phyloP scores from a whole-genome alignment of 2,329 filamentous ascomycete species.

The Arthroderma sp. region DNA sequence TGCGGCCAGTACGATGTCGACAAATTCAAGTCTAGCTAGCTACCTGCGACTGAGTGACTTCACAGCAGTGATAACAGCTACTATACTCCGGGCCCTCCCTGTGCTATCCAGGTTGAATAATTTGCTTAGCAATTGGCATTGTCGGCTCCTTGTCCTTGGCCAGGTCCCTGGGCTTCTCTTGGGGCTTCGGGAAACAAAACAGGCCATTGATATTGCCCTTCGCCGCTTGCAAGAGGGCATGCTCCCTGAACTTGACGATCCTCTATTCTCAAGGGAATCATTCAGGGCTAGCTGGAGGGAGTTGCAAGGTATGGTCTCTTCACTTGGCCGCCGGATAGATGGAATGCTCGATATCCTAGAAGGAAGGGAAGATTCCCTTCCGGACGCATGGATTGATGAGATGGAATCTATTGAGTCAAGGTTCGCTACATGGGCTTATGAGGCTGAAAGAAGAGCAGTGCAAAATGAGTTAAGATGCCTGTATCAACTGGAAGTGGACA shows the following conservation, averaged over 20 bases:
- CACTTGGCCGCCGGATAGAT: constrained; percentile 63
- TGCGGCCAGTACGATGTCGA: constrained; percentile 33
- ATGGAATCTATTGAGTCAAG: constrained; percentile 68
- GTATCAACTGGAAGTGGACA: neutral
- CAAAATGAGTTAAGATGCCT: constrained; percentile 42
- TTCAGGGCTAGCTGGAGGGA: constrained; percentile 39
- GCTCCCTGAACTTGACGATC: constrained; percentile 19
- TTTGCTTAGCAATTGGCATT: constrained; percentile 65
- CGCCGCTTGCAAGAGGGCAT: constrained; percentile 19
- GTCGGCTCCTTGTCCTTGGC: constrained; percentile 61
- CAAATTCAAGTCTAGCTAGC: constrained; percentile 25
- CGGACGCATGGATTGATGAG: constrained; percentile 74
- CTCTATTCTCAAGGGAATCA: constrained; percentile 24
- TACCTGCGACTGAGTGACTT: constrained; percentile 76
- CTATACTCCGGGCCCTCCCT: constrained; percentile 78
- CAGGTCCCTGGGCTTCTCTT: constrained; percentile 58
- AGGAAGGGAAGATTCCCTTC: constrained; percentile 69
- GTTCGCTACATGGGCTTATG: constrained; percentile 69
- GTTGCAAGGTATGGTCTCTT: constrained; percentile 57
- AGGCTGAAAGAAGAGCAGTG: constrained; percentile 61
- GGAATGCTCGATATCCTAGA: constrained; percentile 78
- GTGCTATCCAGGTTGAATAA: constrained; percentile 61
- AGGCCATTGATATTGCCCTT: constrained; percentile 26
- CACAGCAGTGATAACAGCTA: constrained; percentile 79
- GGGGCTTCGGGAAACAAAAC: constrained; percentile 42